Conservation (phyloP, 2,329 filamentous ascomycete species). For the Claviceps fusiformis region DNA sequence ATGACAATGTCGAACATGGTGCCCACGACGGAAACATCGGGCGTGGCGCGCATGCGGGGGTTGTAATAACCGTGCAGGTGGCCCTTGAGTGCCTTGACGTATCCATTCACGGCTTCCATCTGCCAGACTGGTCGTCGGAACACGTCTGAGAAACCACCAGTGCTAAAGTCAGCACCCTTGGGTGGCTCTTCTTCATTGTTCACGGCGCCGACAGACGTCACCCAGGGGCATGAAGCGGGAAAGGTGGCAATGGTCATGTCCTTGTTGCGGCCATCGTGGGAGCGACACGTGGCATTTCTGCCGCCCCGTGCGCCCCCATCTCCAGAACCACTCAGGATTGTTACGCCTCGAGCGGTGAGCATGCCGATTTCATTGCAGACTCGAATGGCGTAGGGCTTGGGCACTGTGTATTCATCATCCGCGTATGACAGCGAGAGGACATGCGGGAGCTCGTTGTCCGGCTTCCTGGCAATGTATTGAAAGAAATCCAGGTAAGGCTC, state of each 20-base stretch:
- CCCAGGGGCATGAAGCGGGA: constrained; percentile 53
- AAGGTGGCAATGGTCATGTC: constrained; percentile 47
- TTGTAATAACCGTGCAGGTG: constrained; percentile 33
- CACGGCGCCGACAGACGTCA: constrained; percentile 53
- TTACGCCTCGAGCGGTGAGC: constrained; percentile 37
- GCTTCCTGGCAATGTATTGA: constrained; percentile 31
- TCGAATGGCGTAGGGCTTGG: constrained; percentile 33
- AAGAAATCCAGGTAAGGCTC: constrained; percentile 45
- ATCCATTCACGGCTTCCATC: constrained; percentile 23
- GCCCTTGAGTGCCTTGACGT: constrained; percentile 25
- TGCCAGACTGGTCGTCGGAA: constrained; percentile 35
- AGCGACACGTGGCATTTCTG: constrained; percentile 36
- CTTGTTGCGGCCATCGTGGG: constrained; percentile 43
- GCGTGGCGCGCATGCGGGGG: constrained; percentile 30
- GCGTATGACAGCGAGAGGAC: constrained; percentile 45
- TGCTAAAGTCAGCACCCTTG: constrained; percentile 29
- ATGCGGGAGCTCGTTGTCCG: constrained; percentile 34
- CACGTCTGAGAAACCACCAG: constrained; percentile 39
- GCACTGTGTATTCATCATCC: constrained; percentile 43
- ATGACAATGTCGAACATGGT: constrained; percentile 36
- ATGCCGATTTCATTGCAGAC: constrained; percentile 41
- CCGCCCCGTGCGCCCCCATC: constrained; percentile 34
- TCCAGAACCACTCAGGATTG: constrained; percentile 36
- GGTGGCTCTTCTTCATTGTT: constrained; percentile 22
- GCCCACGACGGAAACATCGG: constrained; percentile 41